These are phyloP conservation scores for Favolaschia claudopus DNA, from an alignment of 768 basidiomycete species.

Conservation along the genomic window DNA sequence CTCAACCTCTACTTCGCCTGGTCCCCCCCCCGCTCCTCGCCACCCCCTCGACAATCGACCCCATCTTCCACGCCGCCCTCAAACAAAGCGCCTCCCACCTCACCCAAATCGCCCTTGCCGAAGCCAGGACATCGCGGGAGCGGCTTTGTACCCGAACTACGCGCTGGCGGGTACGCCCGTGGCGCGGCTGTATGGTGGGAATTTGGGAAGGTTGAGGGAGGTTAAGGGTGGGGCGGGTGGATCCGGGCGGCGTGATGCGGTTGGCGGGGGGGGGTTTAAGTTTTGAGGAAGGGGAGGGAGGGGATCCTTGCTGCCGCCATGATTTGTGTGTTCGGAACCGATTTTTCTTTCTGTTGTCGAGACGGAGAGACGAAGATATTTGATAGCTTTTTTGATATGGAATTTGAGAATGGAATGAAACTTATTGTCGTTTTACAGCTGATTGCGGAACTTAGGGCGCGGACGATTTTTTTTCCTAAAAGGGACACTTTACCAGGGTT, in stretches of 20 bases:
- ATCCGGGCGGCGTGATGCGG: slow-evolving; percentile 56
- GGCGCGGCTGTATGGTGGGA: slow-evolving; percentile 47
- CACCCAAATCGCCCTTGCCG: slow-evolving; percentile 27
- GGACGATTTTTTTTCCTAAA: too few species aligned
- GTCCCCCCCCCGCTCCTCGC: slow-evolving; percentile 15
- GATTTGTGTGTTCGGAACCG: too few species aligned
- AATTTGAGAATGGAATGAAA: too few species aligned
- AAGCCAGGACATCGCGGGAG: slow-evolving; percentile 39
- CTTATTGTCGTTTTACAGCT: too few species aligned
- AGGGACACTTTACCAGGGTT: too few species aligned
- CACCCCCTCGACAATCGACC: slow-evolving; percentile 32
- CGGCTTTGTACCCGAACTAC: slow-evolving; percentile 54
- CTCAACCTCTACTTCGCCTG: slow-evolving; percentile 38
- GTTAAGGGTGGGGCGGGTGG: slow-evolving; percentile 46
- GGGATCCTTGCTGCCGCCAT: neutral
- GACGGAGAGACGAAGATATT: too few species aligned
- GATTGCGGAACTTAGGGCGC: too few species aligned
- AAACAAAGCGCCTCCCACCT: slow-evolving; percentile 36
- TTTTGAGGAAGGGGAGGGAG: slow-evolving; percentile 36
- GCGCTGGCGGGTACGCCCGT: slow-evolving; percentile 50
- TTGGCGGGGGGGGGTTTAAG: slow-evolving; percentile 58
- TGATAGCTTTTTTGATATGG: too few species aligned
- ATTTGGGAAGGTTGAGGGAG: slow-evolving; percentile 38
- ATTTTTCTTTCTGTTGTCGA: too few species aligned
- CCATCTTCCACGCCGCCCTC: slow-evolving; percentile 37